A percentile compares a stretch with the other conserved stretches of the same genome.
Evolutionary conservation across 148 eudicot genomes (phyloP).

Genomic region (Euryodendron excelsum): DNA sequence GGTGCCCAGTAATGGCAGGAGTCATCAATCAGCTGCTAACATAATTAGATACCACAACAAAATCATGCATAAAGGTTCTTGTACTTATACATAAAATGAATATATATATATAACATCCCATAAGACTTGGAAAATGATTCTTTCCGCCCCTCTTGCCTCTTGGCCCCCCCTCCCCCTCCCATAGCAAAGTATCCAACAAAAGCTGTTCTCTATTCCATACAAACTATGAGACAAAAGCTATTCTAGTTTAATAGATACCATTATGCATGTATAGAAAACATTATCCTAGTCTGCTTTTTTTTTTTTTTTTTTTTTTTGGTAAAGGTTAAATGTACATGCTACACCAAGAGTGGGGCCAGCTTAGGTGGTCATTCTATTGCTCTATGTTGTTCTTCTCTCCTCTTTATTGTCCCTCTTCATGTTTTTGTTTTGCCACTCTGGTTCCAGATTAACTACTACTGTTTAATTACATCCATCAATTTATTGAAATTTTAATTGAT

Average conservation of each 20-base stretch:
- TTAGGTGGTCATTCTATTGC: background rate
- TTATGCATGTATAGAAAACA: background rate
- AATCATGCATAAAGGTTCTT: conserved; percentile 1
- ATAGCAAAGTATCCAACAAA: background rate
- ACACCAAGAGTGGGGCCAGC: background rate
- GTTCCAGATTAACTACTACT: background rate
- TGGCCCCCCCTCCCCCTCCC: background rate
- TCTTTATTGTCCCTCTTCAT: background rate
- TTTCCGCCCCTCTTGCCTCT: background rate
- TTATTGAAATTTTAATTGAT: too few relatives aligned
- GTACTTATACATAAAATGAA: background rate
- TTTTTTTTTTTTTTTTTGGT: too few relatives aligned
- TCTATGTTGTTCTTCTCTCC: background rate
- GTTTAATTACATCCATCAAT: too few relatives aligned
- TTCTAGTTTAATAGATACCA: background rate
- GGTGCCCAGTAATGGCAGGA: background rate
- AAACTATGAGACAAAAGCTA: background rate
- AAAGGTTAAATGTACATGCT: background rate
- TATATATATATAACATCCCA: background rate
- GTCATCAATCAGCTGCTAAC: background rate
- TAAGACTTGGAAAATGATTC: background rate
- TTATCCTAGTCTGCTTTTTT: background rate
- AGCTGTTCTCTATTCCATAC: conserved; percentile 6
- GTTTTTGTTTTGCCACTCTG: background rate
- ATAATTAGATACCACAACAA: background rate